phyloP scores from a whole-genome alignment of 2,329 filamentous ascomycete species.

The Penicillium fuscoglaucum region DNA sequence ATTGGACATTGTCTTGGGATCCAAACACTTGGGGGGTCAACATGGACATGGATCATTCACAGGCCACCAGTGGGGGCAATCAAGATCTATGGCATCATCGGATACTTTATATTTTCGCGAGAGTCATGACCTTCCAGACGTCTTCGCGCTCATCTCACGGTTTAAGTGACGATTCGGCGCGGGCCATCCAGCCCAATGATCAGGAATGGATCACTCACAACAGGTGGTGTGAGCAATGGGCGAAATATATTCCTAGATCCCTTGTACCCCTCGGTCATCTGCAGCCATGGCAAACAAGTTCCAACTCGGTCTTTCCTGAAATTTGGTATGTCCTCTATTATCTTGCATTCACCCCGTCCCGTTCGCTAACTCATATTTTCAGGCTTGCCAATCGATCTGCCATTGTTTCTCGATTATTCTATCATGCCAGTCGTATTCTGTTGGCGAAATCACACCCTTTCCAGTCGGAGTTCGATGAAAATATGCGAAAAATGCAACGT shows the following conservation, averaged over 20 bases:
- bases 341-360: neutral
- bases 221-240: constrained; percentile 80
- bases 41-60: constrained; percentile 65
- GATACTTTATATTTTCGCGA: constrained; percentile 85
- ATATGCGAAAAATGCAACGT: constrained; percentile 69
- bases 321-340: constrained; percentile 65
- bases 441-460: constrained; percentile 78
- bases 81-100: constrained; percentile 87
- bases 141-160: constrained; percentile 63
- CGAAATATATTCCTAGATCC: constrained; percentile 71
- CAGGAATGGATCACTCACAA: constrained; percentile 80
- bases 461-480: constrained; percentile 57
- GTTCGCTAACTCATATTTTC: constrained; percentile 5
- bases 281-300: constrained; percentile 64
- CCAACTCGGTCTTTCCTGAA: constrained; percentile 78
- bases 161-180: constrained; percentile 53
- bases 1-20: constrained; percentile 84
- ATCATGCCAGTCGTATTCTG: constrained; percentile 81
- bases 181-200: constrained; percentile 64
- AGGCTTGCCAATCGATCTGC: constrained; percentile 82
- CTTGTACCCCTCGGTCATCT: constrained; percentile 86
- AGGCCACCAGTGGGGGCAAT: constrained; percentile 55
- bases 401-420: constrained; percentile 80
- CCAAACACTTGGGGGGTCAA: constrained; percentile 88
- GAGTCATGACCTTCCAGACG: constrained; percentile 80